These are phyloP conservation scores for Myxozyma udenii DNA, from an alignment of 805 yeast species.

Conservation along the genomic window DNA sequence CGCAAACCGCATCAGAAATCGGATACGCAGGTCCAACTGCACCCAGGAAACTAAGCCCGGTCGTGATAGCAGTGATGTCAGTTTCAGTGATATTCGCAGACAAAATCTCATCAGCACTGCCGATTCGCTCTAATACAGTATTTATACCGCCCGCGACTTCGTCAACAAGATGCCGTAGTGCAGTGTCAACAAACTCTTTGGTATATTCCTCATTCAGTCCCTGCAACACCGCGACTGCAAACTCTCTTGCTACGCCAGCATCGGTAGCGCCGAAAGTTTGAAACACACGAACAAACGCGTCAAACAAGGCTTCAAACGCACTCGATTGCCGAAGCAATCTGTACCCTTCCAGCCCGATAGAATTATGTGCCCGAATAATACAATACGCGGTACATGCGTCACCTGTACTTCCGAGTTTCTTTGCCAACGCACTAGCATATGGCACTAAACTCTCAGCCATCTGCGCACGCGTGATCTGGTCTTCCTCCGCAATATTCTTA, in stretches of 20 bases:
- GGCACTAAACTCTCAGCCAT: constrained; percentile 24
- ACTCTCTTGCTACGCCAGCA: constrained; percentile 13
- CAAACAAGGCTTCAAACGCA: constrained; percentile 32
- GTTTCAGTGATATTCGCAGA: too few relatives aligned
- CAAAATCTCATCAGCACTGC: too few relatives aligned
- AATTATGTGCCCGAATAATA: constrained; percentile 28
- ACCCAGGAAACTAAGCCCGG: too few relatives aligned
- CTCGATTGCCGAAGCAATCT: constrained; percentile 27
- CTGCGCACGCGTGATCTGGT: not conserved
- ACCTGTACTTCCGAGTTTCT: constrained; percentile 29
- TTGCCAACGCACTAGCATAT: constrained; percentile 30
- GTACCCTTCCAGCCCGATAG: constrained; percentile 30
- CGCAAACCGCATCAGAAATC: too few relatives aligned
- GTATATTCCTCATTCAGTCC: constrained; percentile 17
- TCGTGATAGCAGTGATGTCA: too few relatives aligned
- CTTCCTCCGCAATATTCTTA: constrained; percentile 2
- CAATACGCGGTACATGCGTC: constrained; percentile 29
- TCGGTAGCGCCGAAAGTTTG: constrained; percentile 4
- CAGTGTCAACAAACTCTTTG: constrained; percentile 14
- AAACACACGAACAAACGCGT: constrained; percentile 14
- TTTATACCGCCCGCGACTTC: too few relatives aligned
- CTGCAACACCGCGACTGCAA: constrained; percentile 4
- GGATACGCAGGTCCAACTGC: too few relatives aligned
- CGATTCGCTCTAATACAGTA: too few relatives aligned
- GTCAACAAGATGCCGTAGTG: constrained; percentile 16